These are phyloP conservation scores for Podaxis rugospora DNA, from an alignment of 768 basidiomycete species.

Conservation along the genomic window DNA sequence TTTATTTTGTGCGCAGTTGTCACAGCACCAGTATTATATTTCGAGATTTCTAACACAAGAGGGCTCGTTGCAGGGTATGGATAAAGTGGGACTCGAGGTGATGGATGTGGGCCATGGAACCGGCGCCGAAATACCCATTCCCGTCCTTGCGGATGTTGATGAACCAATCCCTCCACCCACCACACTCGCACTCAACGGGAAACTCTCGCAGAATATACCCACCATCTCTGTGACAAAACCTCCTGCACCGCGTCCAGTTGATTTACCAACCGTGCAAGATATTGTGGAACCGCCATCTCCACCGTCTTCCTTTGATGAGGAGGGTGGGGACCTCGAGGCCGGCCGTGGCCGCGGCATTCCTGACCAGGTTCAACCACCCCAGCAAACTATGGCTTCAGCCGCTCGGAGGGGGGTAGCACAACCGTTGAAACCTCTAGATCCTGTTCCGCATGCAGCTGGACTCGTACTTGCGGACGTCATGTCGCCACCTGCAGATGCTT, in stretches of 20 bases:
- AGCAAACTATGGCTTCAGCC: neutral
- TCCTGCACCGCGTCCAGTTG: slow-evolving; percentile 66
- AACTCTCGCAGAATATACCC: slow-evolving; percentile 33
- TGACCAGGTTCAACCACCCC: slow-evolving; percentile 18
- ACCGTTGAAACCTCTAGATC: neutral
- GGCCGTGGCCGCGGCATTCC: slow-evolving; percentile 39
- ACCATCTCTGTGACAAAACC: slow-evolving; percentile 64
- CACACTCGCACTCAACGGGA: slow-evolving; percentile 18
- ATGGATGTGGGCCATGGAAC: slow-evolving; percentile 33
- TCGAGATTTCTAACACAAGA: slow-evolving; percentile 10
- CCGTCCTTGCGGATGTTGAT: slow-evolving; percentile 44
- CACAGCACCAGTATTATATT: neutral
- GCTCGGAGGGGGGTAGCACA: neutral
- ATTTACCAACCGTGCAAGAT: slow-evolving; percentile 61
- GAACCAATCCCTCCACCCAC: slow-evolving; percentile 31
- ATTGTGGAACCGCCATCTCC: slow-evolving; percentile 49
- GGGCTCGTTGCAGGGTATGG: slow-evolving; percentile 28
- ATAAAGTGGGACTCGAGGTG: slow-evolving; percentile 42
- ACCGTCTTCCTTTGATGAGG: slow-evolving; percentile 32
- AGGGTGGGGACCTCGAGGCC: slow-evolving; percentile 37
- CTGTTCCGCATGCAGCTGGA: neutral
- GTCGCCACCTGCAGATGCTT: slow-evolving; percentile 8
- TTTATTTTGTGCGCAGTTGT: neutral
- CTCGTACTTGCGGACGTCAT: slow-evolving; percentile 6
- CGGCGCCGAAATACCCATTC: slow-evolving; percentile 57